Base-by-base conservation (phyloP, 495 filamentous ascomycete genomes). In the Physcia stellaris region DNA sequence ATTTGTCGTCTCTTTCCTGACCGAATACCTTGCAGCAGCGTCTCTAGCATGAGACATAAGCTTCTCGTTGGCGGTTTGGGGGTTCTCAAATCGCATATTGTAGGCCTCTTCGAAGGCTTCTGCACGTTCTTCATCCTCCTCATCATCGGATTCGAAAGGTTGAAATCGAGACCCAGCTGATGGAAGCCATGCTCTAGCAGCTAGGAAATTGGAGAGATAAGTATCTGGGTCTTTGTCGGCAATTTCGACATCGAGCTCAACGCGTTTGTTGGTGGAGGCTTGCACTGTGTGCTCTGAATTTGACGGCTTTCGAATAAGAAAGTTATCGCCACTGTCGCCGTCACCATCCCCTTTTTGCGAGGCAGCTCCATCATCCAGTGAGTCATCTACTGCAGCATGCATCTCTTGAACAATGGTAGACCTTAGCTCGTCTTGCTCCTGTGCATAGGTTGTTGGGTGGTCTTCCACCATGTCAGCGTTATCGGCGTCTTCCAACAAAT, bases 31-130 rank as follows among this genome's bases (percentile, higher is more conserved):
- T 29, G 77, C 77, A 28, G 79, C 79, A 20, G 80, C 67, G 53
- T 92, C 85, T 73, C 90, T 77, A 39, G 86, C 77, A 57, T 94
- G 88, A 7, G 88, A 84, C 43, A 78, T 74, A 2, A 95, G 55
- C 36, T 79, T 74, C 51, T 93, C 83, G 47, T 94, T 93, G 43
- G 80, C 71, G 45, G 77, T 80, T 48, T 67, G 68, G 1, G 90
- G 86, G 49, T 98, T 81, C 51, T 98, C 90, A 50, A 98, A 98
- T 18, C 90, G 81, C 58, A 94, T 64, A 58, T 98, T 98, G 63
- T 92, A 98, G n/a, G 86, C 87, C 38, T 79, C 70, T 55, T 98
- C 90, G 47, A 86, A 86, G 20, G 73, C 72, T 19, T 98, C 90
- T 24, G 88, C 87, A 19, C 76, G 70, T 11, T 74, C 66, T 34